phyloP scores from a whole-genome alignment of 1,284 basidiomycete species.

The Meripilus lineatus region DNA sequence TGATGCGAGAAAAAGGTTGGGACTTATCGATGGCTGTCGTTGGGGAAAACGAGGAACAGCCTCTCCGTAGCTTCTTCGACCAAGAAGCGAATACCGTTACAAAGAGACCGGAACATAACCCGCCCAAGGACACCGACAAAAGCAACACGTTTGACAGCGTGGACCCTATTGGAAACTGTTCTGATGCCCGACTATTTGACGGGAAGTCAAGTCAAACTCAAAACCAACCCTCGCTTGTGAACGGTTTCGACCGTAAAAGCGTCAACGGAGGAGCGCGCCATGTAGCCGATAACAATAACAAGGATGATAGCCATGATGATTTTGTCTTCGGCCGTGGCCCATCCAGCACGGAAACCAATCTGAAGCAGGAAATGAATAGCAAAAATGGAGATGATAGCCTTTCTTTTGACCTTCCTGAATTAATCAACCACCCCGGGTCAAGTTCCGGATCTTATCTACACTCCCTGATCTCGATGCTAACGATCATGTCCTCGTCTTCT shows the following conservation, averaged over 20 bases:
- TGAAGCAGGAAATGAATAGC: too few relatives aligned
- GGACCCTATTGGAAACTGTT: too few relatives aligned
- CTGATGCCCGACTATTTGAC: too few relatives aligned
- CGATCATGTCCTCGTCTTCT: constrained; percentile 28
- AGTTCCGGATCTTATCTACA: constrained; percentile 95
- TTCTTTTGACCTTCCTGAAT: constrained; percentile 50
- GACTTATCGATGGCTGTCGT: constrained; percentile 60
- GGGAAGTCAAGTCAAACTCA: too few relatives aligned
- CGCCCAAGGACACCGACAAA: too few relatives aligned
- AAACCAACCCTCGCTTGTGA: neutral
- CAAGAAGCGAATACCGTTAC: neutral
- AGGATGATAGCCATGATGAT: too few relatives aligned
- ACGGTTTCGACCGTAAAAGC: too few relatives aligned
- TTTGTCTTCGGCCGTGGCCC: too few relatives aligned
- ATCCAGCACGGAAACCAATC: too few relatives aligned
- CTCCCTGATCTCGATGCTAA: constrained; percentile 48
- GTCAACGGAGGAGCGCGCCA: too few relatives aligned
- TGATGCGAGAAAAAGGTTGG: constrained; percentile 82
- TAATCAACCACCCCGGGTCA: constrained; percentile 78
- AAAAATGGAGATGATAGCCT: constrained; percentile 3
- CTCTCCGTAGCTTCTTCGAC: neutral
- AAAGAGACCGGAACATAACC: too few relatives aligned
- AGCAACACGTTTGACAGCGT: too few relatives aligned
- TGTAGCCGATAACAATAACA: neutral
- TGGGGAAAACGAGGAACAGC: constrained; percentile 30